These are phyloP conservation scores for Ambrosia artemisiifolia DNA, from an alignment of 129 eudicot genomes.

Conservation along the genomic window DNA sequence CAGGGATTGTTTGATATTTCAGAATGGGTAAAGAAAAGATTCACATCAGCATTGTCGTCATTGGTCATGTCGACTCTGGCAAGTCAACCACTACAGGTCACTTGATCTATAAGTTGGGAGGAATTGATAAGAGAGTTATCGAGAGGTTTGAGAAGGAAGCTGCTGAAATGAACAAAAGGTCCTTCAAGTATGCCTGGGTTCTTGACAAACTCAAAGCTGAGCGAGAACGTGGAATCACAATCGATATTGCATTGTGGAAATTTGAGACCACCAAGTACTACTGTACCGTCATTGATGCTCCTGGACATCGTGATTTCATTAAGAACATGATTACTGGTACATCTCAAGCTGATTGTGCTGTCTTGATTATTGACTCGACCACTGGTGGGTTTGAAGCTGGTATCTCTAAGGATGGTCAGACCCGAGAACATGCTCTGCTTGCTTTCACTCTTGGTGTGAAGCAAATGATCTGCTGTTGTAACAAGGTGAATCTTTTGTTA, in stretches of 20 bases:
- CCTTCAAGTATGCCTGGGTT: slow-evolving; percentile 28
- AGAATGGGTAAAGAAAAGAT: slow-evolving; percentile 25
- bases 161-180: slow-evolving; percentile 28
- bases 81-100: slow-evolving; percentile 25
- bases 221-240: slow-evolving; percentile 27
- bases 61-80: slow-evolving; percentile 32
- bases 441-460: slow-evolving; percentile 32
- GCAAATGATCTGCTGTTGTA: slow-evolving; percentile 30
- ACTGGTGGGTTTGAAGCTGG: slow-evolving; percentile 35
- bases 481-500: slow-evolving; percentile 5
- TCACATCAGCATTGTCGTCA: slow-evolving; percentile 27
- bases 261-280: slow-evolving; percentile 29
- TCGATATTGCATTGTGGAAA: slow-evolving; percentile 27
- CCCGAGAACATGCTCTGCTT: slow-evolving; percentile 28
- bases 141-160: slow-evolving; percentile 27
- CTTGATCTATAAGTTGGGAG: slow-evolving; percentile 25
- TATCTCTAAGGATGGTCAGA: slow-evolving; percentile 30
- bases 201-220: slow-evolving; percentile 27
- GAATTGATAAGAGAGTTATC: slow-evolving; percentile 26
- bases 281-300: slow-evolving; percentile 58
- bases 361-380: slow-evolving; percentile 23
- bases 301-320: slow-evolving; percentile 58
- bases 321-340: slow-evolving; percentile 57
- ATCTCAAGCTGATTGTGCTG: slow-evolving; percentile 26
- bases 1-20: neutral